Conservation (phyloP, 805 yeast genomes). For the Ogataea paradorogensis region DNA sequence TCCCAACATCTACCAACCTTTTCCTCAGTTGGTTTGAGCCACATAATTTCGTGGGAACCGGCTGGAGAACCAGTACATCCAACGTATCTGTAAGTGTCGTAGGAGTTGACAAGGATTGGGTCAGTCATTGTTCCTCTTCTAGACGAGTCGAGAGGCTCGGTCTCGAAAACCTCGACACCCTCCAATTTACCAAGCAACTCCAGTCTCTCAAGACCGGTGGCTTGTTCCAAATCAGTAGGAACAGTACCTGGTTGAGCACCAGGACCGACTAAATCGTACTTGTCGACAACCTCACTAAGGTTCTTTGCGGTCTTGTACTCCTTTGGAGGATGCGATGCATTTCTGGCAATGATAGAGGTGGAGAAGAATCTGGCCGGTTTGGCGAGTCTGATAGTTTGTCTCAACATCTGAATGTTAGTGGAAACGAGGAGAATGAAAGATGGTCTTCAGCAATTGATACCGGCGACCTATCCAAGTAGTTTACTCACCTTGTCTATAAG, state of each 20-base stretch:
- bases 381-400: conserved; percentile 37
- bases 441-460: too few relatives aligned
- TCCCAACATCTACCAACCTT: conserved; percentile 97
- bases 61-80: conserved; percentile 98
- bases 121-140: conserved; percentile 88
- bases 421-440: too few relatives aligned
- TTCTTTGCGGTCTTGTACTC: conserved; percentile 60
- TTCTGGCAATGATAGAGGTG: conserved; percentile 27
- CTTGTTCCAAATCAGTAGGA: conserved; percentile 93
- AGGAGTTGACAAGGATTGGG: conserved; percentile 87
- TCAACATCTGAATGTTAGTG: conserved; percentile 28
- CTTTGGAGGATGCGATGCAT: conserved; percentile 30
- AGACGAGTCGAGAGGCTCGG: conserved; percentile 80
- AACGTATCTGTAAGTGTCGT: conserved; percentile 89
- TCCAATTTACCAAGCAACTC: conserved; percentile 91
- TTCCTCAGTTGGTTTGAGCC: conserved; percentile 85
- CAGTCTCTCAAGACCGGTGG: conserved; percentile 97
- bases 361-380: conserved; percentile 36
- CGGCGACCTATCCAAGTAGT: not conserved
- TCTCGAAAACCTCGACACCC: conserved; percentile 93
- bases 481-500: conserved; percentile 7
- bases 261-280: conserved; percentile 77
- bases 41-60: conserved; percentile 84
- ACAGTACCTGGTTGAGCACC: conserved; percentile 83
- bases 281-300: conserved; percentile 77